Base-by-base conservation (phyloP, 495 filamentous ascomycete species). In the Staphylotrichum tortipilum region DNA sequence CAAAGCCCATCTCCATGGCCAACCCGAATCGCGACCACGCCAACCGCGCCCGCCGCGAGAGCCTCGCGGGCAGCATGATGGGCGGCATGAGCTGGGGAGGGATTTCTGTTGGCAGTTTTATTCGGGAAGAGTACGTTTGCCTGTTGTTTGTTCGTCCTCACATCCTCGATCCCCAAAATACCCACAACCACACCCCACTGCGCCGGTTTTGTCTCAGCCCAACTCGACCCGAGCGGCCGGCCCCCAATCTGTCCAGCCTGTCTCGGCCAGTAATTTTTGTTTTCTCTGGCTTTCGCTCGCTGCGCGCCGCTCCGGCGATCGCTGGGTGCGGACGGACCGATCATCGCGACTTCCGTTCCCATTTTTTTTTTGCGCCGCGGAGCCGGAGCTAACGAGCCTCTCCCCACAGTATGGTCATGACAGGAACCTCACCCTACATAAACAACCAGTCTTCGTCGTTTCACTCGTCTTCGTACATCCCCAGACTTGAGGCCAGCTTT, bases 101-200 rank as follows among this genome's bases (percentile, higher is more conserved):
- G 48, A 77, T 94, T 19, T 97, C 92, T 35, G 86, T 97, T 51
- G 89, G 90, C 47, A 96, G 91, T 65, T 97, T 89, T 77, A 90
- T 98, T 67, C 80, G 87, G 60, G 92, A 98, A 73, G 92, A 98
- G 92, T 97, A 80, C 81, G 91, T n/a, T n/a, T n/a, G n/a, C n/a
- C n/a, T n/a, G n/a, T 89, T 29, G 44, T 3, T 45, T 44, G 23
- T 36, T 47, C 31, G 4, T 40, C 33, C 3, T 37, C 14, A 3
- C 14, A 4, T 28, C 24, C 19, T 2, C 17, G 6, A 26, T 30
- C 37, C 21, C n/a, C 38, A 52, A 38, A 28, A n/a, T n/a, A n/a
- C n/a, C 47, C 11, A 44, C n/a, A 34, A 39, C 53, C 34, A 50
- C 31, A 17, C 26, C 47, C n/a, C 15, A 8, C 10, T n/a, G n/a